Evolutionary conservation across 352 stramenopile species (phyloP).

Genomic region (Aphanomyces cochlioides): DNA sequence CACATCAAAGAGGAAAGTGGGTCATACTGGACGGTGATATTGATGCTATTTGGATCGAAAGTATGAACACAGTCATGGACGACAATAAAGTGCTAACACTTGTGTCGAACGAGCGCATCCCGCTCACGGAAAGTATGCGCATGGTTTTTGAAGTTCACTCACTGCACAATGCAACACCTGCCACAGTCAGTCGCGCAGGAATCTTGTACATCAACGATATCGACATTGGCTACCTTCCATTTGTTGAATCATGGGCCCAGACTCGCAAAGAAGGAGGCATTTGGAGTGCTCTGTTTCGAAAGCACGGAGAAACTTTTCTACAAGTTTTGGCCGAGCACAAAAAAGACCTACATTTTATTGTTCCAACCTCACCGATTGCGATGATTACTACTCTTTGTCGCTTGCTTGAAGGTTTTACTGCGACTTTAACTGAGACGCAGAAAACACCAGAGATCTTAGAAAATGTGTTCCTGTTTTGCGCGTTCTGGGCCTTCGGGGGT

Average conservation of each 20-base stretch:
- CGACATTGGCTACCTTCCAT: slow-evolving; percentile 90
- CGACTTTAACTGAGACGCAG: slow-evolving; percentile 63
- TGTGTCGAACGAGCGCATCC: slow-evolving; percentile 96
- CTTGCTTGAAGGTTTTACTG: slow-evolving; percentile 91
- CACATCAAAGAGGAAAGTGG: slow-evolving; percentile 85
- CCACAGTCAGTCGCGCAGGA: slow-evolving; percentile 94
- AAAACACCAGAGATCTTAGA: slow-evolving; percentile 88
- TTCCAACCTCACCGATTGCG: slow-evolving; percentile 51
- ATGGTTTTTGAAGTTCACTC: slow-evolving; percentile 98
- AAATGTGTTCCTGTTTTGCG: slow-evolving; percentile 93
- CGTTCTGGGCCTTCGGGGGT: slow-evolving; percentile 95
- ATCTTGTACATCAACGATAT: slow-evolving; percentile 96
- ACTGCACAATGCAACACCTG: slow-evolving; percentile 93
- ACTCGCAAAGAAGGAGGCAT: slow-evolving; percentile 74
- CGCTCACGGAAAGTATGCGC: slow-evolving; percentile 92
- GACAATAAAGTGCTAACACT: slow-evolving; percentile 94
- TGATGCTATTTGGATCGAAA: slow-evolving; percentile 93
- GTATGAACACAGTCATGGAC: slow-evolving; percentile 91
- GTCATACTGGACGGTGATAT: slow-evolving; percentile 93
- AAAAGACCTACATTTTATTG: slow-evolving; percentile 45
- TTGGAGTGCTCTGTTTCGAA: slow-evolving; percentile 88
- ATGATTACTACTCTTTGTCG: slow-evolving; percentile 90
- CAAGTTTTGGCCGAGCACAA: slow-evolving; percentile 66
- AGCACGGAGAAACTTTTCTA: slow-evolving; percentile 89
- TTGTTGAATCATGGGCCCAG: slow-evolving; percentile 92